Evolutionary conservation across 2,329 filamentous ascomycete genomes (phyloP).

Genomic region (Sarocladiaceae sp.): DNA sequence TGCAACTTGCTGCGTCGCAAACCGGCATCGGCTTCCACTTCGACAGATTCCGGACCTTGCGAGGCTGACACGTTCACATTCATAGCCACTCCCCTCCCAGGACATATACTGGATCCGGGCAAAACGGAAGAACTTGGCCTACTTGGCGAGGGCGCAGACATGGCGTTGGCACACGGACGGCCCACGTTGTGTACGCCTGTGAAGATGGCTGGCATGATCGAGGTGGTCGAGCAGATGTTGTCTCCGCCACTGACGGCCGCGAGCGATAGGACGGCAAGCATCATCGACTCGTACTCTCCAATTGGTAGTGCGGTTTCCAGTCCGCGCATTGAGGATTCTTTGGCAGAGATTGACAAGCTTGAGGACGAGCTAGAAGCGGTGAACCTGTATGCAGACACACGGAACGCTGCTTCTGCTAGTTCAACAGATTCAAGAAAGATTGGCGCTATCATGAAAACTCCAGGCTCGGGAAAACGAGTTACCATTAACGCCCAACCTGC

Average conservation of each 20-base stretch:
- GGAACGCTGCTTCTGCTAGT: slow-evolving; percentile 30
- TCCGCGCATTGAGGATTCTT: slow-evolving; percentile 58
- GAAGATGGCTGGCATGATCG: slow-evolving; percentile 25
- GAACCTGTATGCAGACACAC: slow-evolving; percentile 5
- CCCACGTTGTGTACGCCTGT: slow-evolving; percentile 15
- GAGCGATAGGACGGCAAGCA: slow-evolving; percentile 27
- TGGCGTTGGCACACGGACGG: slow-evolving; percentile 22
- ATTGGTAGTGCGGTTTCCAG: slow-evolving; percentile 26
- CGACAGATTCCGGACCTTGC: slow-evolving; percentile 12
- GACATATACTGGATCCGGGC: slow-evolving; percentile 19
- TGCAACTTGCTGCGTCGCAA: slow-evolving; percentile 47
- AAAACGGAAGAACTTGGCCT: too few species aligned
- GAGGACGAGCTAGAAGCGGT: slow-evolving; percentile 59
- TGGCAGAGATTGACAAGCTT: slow-evolving; percentile 57
- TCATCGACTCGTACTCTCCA: slow-evolving; percentile 27
- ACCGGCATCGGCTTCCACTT: slow-evolving; percentile 18
- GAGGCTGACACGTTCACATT: slow-evolving; percentile 39
- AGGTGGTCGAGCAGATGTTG: slow-evolving; percentile 25
- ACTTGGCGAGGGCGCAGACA: slow-evolving; percentile 14
- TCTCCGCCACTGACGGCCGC: slow-evolving; percentile 27
- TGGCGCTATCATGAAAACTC: not conserved
- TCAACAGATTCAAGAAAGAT: slow-evolving; percentile 25
- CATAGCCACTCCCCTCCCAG: slow-evolving; percentile 40
- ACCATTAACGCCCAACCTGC: slow-evolving; percentile 29
- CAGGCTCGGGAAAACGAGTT: slow-evolving; percentile 20